phyloP scores from a whole-genome alignment of 2,329 filamentous ascomycete genomes.

The Zasmidium cellare region DNA sequence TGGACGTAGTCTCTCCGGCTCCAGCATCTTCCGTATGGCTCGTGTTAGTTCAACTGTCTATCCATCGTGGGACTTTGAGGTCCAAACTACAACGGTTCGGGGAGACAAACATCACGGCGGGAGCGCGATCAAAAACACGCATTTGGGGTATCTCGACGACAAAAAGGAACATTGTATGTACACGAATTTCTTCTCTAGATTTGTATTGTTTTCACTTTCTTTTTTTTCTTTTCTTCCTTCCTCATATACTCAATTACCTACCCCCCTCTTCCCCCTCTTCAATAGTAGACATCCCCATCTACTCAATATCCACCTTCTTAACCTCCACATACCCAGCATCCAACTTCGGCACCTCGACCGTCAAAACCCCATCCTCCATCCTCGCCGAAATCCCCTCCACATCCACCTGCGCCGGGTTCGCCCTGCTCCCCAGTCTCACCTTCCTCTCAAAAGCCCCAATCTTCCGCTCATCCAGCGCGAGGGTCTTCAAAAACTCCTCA shows the following conservation, averaged over 20 bases:
- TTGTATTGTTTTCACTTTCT: not conserved
- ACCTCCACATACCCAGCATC: slow-evolving; percentile 61
- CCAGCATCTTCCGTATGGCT: too few species aligned
- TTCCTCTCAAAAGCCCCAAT: slow-evolving; percentile 74
- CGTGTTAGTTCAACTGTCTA: too few species aligned
- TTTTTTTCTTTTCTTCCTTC: slow-evolving; percentile 1
- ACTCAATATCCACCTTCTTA: slow-evolving; percentile 54
- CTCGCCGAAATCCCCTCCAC: slow-evolving; percentile 68
- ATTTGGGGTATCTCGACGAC: not conserved
- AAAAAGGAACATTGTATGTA: not conserved
- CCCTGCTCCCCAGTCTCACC: slow-evolving; percentile 59
- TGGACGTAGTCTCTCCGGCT: too few species aligned
- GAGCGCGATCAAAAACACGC: too few species aligned
- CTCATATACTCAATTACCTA: not conserved
- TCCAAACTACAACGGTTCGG: too few species aligned
- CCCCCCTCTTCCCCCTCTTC: not conserved
- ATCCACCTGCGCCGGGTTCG: slow-evolving; percentile 63
- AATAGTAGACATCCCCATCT: slow-evolving; percentile 16
- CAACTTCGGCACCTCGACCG: slow-evolving; percentile 74
- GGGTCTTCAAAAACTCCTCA: slow-evolving; percentile 66
- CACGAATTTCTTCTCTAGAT: not conserved
- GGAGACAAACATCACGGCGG: too few species aligned
- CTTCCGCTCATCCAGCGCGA: slow-evolving; percentile 66
- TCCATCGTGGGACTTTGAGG: too few species aligned
- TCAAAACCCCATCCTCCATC: slow-evolving; percentile 75